phyloP scores from a whole-genome alignment of 1,284 basidiomycete genomes.

The Ceratobasidium sp. region DNA sequence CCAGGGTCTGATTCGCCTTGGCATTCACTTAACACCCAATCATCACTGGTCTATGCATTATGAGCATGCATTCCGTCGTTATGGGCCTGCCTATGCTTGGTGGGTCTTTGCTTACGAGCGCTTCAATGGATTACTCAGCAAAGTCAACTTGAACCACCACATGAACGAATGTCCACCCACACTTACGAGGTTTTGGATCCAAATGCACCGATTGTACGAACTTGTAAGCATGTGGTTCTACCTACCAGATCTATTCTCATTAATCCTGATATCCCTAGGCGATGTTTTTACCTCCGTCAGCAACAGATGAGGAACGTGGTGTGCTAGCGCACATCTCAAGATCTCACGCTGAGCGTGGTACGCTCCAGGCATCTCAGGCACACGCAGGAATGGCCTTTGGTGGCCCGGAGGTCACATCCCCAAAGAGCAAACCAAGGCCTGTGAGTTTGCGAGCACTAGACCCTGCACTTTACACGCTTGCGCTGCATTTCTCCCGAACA shows the following conservation, averaged over 20 bases:
- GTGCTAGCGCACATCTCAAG: too few species aligned
- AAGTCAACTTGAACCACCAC: constrained; percentile 54
- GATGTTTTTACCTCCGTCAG: too few species aligned
- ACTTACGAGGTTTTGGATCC: constrained; percentile 51
- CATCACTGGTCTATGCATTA: constrained; percentile 57
- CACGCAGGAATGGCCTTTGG: too few species aligned
- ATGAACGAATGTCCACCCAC: neutral
- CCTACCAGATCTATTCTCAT: too few species aligned
- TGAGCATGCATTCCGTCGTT: constrained; percentile 52
- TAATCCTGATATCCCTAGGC: too few species aligned
- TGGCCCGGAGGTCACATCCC: too few species aligned
- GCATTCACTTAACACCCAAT: constrained; percentile 53
- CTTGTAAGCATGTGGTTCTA: constrained; percentile 46
- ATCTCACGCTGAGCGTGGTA: too few species aligned
- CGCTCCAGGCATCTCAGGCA: too few species aligned
- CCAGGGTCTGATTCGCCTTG: constrained; percentile 40
- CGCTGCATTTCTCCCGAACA: constrained; percentile 37
- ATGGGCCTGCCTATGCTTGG: constrained; percentile 58
- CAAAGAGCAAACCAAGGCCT: too few species aligned
- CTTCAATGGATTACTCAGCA: constrained; percentile 58
- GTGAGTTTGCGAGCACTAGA: too few species aligned
- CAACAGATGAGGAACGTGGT: too few species aligned
- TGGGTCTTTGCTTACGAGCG: constrained; percentile 59
- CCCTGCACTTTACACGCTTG: too few species aligned
- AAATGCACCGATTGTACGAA: constrained; percentile 55